phyloP scores from a whole-genome alignment of 371 early-diverging fungal species.

The Coemansia sp. region DNA sequence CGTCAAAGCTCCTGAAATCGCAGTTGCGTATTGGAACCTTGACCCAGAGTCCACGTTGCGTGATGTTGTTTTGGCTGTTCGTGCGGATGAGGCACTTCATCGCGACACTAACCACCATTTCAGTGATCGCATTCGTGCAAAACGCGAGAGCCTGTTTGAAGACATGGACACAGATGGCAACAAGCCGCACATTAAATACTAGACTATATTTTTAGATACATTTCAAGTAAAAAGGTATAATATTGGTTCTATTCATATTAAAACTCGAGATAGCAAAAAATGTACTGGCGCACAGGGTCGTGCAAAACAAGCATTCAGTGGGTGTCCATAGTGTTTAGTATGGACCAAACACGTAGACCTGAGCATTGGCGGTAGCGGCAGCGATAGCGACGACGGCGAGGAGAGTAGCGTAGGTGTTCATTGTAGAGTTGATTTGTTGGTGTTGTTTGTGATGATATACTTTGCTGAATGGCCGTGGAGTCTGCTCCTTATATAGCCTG shows the following conservation, averaged over 20 bases:
- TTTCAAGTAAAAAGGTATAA: constrained; percentile 18
- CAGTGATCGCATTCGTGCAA: constrained; percentile 59
- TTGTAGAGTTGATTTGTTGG: background rate
- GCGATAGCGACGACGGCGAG: too few relatives aligned
- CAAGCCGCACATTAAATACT: constrained; percentile 42
- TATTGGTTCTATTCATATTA: too few relatives aligned
- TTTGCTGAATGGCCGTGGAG: background rate
- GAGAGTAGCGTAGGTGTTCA: too few relatives aligned
- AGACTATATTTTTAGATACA: background rate
- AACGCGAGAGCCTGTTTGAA: constrained; percentile 52
- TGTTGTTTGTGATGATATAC: background rate
- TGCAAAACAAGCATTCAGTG: too few relatives aligned
- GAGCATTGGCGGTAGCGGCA: too few relatives aligned
- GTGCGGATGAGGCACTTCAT: constrained; percentile 96
- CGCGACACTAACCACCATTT: constrained; percentile 92
- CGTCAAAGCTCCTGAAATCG: constrained; percentile 72
- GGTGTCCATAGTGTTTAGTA: too few relatives aligned
- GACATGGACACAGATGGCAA: constrained; percentile 31
- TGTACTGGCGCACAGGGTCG: too few relatives aligned
- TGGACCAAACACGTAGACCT: too few relatives aligned
- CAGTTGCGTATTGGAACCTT: constrained; percentile 91
- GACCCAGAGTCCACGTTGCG: constrained; percentile 76
- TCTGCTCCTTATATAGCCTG: background rate
- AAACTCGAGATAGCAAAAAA: too few relatives aligned
- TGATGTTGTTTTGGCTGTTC: constrained; percentile 91